Percentiles rank a stretch among this genome's conserved stretches.
phyloP scores from a whole-genome alignment of 164 flowering plant genomes.

The Sedum album region DNA sequence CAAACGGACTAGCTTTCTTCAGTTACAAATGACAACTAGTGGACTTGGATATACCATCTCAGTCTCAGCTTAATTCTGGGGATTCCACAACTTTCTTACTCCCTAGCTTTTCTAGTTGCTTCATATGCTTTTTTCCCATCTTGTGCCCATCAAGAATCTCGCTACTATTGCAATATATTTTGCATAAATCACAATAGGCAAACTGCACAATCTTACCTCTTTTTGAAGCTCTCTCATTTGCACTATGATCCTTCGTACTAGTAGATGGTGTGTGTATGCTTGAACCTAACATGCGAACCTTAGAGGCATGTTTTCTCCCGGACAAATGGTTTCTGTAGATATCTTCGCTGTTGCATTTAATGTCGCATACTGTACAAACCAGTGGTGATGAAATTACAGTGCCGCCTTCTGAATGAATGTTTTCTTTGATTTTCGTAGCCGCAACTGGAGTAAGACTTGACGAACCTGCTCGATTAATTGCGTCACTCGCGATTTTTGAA shows the following conservation, averaged over 20 bases:
- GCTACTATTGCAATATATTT: constrained; percentile 18
- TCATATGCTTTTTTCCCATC: constrained; percentile 18
- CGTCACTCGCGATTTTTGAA: background rate
- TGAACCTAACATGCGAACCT: constrained; percentile 9
- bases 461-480: background rate
- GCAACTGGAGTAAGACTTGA: background rate
- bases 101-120: constrained; percentile 18
- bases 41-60: too few relatives aligned
- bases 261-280: background rate
- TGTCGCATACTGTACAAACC: constrained; percentile 20
- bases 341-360: constrained; percentile 22
- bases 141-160: constrained; percentile 14
- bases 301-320: constrained; percentile 23
- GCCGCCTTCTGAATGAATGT: constrained; percentile 13
- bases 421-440: constrained; percentile 13
- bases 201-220: constrained; percentile 14
- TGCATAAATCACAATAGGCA: constrained; percentile 26
- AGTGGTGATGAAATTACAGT: constrained; percentile 11
- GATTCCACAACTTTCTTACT: background rate
- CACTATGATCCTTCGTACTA: background rate
- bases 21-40: too few relatives aligned
- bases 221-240: background rate
- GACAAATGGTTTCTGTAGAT: constrained; percentile 13
- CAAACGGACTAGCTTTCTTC: too few relatives aligned
- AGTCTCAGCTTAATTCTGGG: background rate